Evolutionary conservation across 169 alveolate genomes (phyloP).

Genomic region (Amoebophrya sp.): DNA sequence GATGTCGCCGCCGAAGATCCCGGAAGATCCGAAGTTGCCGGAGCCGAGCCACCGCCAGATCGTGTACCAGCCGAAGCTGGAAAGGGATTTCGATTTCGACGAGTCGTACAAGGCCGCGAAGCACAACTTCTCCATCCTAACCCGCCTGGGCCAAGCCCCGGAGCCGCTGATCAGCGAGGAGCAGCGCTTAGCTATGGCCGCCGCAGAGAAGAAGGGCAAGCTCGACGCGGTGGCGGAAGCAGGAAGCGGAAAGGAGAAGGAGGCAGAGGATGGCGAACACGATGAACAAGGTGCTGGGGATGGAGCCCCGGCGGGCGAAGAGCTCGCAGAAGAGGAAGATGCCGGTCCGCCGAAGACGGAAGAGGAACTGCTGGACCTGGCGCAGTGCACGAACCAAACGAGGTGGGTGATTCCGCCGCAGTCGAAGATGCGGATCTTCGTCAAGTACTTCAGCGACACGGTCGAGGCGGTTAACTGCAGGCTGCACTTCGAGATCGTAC

Average conservation of each 20-base stretch:
- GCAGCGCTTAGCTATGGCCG: too few relatives aligned
- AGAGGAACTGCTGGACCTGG: background rate
- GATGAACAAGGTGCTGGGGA: too few relatives aligned
- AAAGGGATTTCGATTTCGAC: background rate
- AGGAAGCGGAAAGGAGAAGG: background rate
- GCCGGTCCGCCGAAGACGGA: constrained; percentile 1
- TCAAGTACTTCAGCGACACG: constrained; percentile 60
- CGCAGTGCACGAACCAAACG: constrained; percentile 27
- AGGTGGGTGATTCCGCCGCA: constrained; percentile 71
- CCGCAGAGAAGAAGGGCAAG: constrained; percentile 16
- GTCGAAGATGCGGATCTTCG: constrained; percentile 44
- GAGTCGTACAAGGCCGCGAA: background rate
- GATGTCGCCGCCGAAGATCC: constrained; percentile 9
- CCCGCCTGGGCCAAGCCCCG: constrained; percentile 16
- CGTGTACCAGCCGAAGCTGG: background rate
- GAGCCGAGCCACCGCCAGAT: constrained; percentile 15
- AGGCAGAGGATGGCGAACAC: background rate
- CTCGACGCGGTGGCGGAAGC: background rate
- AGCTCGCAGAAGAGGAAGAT: constrained; percentile 19
- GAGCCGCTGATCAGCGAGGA: background rate
- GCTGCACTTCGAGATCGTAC: constrained; percentile 62
- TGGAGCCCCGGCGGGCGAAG: constrained; percentile 32
- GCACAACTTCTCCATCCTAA: background rate
- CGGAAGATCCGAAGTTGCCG: constrained; percentile 23
- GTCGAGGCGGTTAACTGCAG: constrained; percentile 48